phyloP scores from a whole-genome alignment of 73 alveolate genomes.

The Diophrys sp. region DNA sequence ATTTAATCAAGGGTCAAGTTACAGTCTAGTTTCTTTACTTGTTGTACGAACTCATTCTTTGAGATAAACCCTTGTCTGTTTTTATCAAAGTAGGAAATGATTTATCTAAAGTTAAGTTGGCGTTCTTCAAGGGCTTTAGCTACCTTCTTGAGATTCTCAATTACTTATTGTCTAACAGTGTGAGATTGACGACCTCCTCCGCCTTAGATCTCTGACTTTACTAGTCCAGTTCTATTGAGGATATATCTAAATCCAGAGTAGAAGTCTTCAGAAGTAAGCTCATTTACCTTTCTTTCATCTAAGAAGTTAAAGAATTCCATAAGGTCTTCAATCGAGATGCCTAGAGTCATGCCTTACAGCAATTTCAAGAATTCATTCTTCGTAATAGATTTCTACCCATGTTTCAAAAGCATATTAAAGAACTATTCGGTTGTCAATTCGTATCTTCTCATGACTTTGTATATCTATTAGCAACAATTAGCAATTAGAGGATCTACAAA shows the following conservation, averaged over 20 bases:
- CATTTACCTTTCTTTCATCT: slow-evolving; percentile 46
- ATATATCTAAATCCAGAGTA: slow-evolving; percentile 33
- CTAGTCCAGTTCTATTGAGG: slow-evolving; percentile 21
- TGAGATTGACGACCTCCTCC: slow-evolving; percentile 23
- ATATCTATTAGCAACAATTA: slow-evolving; percentile 23
- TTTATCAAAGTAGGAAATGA: slow-evolving; percentile 22
- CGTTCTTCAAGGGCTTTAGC: slow-evolving; percentile 21
- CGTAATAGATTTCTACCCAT: slow-evolving; percentile 13
- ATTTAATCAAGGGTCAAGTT: slow-evolving; percentile 19
- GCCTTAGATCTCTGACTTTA: slow-evolving; percentile 16
- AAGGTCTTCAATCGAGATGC: slow-evolving; percentile 34
- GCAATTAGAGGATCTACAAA: slow-evolving; percentile 47
- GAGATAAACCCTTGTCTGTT: slow-evolving; percentile 25
- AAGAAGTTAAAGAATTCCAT: slow-evolving; percentile 44
- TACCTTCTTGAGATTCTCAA: slow-evolving; percentile 28
- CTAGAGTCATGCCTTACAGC: slow-evolving; percentile 46
- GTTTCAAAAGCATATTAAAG: slow-evolving; percentile 27
- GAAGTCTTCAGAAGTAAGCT: slow-evolving; percentile 16
- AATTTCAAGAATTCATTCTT: slow-evolving; percentile 32
- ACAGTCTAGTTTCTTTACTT: slow-evolving; percentile 28
- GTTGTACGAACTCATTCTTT: slow-evolving; percentile 24
- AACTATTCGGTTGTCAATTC: slow-evolving; percentile 31
- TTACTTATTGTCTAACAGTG: slow-evolving; percentile 24
- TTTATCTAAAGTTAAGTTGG: slow-evolving; percentile 27
- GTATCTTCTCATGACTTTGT: slow-evolving; percentile 9